Evolutionary conservation across 176 grass and related monocot species (phyloP).

Genomic region (Panicum miliaceum): DNA sequence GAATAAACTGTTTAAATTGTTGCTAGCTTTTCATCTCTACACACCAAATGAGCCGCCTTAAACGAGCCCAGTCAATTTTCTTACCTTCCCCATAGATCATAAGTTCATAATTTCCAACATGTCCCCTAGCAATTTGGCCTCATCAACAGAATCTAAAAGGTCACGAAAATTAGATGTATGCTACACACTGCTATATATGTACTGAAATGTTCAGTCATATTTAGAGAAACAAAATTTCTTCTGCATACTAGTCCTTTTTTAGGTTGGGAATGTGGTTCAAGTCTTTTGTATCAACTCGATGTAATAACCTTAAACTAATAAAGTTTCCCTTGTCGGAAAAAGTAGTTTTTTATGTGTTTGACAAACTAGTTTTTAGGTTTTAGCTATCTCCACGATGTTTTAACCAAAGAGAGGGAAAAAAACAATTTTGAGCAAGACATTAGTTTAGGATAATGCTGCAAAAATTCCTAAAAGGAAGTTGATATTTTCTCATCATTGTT

Average conservation of each 20-base stretch:
- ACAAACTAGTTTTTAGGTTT: not conserved
- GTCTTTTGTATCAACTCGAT: too few relatives aligned
- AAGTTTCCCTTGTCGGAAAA: not conserved
- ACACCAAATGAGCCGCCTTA: slow-evolving; percentile 16
- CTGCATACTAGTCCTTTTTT: not conserved
- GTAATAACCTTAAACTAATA: too few relatives aligned
- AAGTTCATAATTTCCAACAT: slow-evolving; percentile 46
- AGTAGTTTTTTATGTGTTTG: not conserved
- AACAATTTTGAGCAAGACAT: not conserved
- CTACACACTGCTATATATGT: slow-evolving; percentile 39
- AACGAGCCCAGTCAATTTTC: slow-evolving; percentile 8
- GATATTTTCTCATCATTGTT: slow-evolving; percentile 18
- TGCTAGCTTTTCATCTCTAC: slow-evolving; percentile 18
- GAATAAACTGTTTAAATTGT: not conserved
- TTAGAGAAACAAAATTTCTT: not conserved
- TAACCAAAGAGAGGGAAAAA: not conserved
- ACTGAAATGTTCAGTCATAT: slow-evolving; percentile 12
- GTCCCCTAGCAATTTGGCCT: slow-evolving; percentile 38
- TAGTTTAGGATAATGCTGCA: not conserved
- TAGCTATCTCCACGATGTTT: not conserved
- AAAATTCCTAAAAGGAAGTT: not conserved
- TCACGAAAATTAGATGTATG: slow-evolving; percentile 44
- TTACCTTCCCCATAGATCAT: slow-evolving; percentile 44
- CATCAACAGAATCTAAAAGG: slow-evolving; percentile 42
- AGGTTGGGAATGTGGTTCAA: too few relatives aligned